Evolutionary conservation across 768 basidiomycete genomes (phyloP).

Genomic region (Panaeolus papilionaceus): DNA sequence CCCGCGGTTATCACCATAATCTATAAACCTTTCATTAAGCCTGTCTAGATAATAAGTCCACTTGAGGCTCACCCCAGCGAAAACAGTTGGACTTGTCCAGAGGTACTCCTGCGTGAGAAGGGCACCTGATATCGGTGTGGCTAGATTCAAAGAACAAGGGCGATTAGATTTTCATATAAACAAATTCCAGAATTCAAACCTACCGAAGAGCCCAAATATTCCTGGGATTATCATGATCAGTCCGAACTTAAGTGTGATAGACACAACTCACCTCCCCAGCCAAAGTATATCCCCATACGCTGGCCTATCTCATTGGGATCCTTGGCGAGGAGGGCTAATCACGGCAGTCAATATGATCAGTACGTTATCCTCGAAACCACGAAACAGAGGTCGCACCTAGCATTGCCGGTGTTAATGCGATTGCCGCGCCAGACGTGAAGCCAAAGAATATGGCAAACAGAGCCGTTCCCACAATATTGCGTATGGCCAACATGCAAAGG

Average conservation of each 20-base stretch:
- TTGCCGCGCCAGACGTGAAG: slow-evolving; percentile 51
- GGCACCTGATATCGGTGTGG: slow-evolving; percentile 57
- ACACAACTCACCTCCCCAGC: slow-evolving; percentile 37
- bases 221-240: neutral
- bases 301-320: slow-evolving; percentile 53
- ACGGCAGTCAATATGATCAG: neutral
- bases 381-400: slow-evolving; percentile 29
- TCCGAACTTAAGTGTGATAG: neutral
- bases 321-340: slow-evolving; percentile 40
- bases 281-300: slow-evolving; percentile 54
- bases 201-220: slow-evolving; percentile 43
- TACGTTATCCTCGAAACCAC: neutral
- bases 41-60: neutral
- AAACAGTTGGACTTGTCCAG: slow-evolving; percentile 52
- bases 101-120: slow-evolving; percentile 48
- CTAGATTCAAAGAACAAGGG: slow-evolving; percentile 27
- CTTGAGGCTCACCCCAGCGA: slow-evolving; percentile 40
- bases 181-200: neutral
- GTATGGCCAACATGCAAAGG: slow-evolving; percentile 48
- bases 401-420: slow-evolving; percentile 37
- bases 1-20: neutral
- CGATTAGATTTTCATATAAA: neutral
- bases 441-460: slow-evolving; percentile 48
- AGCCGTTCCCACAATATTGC: slow-evolving; percentile 38
- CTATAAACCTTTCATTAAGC: neutral